phyloP scores from a whole-genome alignment of 352 stramenopile genomes.

The Pythium sukuiense region DNA sequence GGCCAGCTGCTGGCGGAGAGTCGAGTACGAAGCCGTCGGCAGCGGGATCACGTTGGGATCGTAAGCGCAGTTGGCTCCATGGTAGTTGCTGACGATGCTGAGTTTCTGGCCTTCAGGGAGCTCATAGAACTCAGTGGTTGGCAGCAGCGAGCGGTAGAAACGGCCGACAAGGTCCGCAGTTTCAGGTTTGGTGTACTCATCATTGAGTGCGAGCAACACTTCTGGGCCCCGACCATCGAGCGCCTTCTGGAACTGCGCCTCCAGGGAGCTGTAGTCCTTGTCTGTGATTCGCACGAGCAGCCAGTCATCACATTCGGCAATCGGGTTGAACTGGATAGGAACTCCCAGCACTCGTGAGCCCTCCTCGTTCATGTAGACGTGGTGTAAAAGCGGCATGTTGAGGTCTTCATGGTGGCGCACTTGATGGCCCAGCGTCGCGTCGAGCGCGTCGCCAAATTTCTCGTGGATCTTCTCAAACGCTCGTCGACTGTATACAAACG shows the following conservation, averaged over 20 bases:
- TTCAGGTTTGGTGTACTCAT: slow-evolving; percentile 61
- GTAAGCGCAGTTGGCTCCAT: slow-evolving; percentile 58
- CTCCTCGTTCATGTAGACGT: slow-evolving; percentile 87
- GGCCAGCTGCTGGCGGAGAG: slow-evolving; percentile 25
- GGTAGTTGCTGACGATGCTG: slow-evolving; percentile 73
- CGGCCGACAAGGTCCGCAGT: slow-evolving; percentile 52
- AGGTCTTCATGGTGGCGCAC: slow-evolving; percentile 68
- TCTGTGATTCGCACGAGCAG: slow-evolving; percentile 73
- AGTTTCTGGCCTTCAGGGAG: slow-evolving; percentile 49
- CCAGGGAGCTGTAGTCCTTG: slow-evolving; percentile 34
- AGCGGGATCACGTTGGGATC: slow-evolving; percentile 50
- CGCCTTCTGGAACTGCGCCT: slow-evolving; percentile 36
- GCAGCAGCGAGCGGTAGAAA: slow-evolving; percentile 69
- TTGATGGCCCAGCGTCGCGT: slow-evolving; percentile 59
- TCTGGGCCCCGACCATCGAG: slow-evolving; percentile 54
- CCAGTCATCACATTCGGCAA: slow-evolving; percentile 78
- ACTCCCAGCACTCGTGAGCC: slow-evolving; percentile 53
- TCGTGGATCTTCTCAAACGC: slow-evolving; percentile 78
- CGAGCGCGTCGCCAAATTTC: slow-evolving; percentile 56
- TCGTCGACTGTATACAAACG: slow-evolving; percentile 75
- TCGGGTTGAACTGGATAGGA: slow-evolving; percentile 65
- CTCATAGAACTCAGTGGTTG: slow-evolving; percentile 52
- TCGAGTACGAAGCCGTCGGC: slow-evolving; percentile 18
- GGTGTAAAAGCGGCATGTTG: slow-evolving; percentile 81
- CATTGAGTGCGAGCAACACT: slow-evolving; percentile 76